These are phyloP conservation scores for Brassica cretica DNA, from an alignment of 345 rosid genomes.

Conservation along the genomic window DNA sequence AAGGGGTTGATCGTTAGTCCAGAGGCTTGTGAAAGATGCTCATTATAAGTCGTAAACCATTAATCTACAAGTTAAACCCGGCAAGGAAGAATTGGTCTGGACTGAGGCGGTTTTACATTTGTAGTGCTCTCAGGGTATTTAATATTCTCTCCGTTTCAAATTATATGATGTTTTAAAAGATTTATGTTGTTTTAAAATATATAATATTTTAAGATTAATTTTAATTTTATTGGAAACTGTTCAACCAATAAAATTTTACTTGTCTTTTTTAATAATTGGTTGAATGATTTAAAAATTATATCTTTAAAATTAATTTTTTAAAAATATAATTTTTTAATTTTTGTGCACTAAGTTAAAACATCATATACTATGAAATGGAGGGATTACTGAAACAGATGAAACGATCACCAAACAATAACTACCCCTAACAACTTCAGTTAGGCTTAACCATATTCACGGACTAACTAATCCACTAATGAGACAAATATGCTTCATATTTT, in stretches of 20 bases:
- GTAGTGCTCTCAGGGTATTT: not conserved
- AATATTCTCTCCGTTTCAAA: not conserved
- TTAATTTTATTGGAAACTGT: too few relatives aligned
- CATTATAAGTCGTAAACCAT: not conserved
- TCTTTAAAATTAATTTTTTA: too few relatives aligned
- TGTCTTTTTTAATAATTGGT: too few relatives aligned
- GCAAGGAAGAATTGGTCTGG: not conserved
- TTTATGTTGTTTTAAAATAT: too few relatives aligned
- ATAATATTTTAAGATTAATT: too few relatives aligned
- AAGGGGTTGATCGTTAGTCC: not conserved
- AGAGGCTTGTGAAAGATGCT: not conserved
- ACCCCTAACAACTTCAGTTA: constrained; percentile 1
- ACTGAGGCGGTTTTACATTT: not conserved
- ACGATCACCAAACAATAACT: constrained; percentile 8
- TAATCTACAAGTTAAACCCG: not conserved
- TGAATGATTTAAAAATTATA: too few relatives aligned
- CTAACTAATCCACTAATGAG: constrained; percentile 13
- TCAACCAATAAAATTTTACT: too few relatives aligned
- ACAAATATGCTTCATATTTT: not conserved
- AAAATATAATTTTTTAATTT: too few relatives aligned
- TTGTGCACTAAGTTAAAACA: too few relatives aligned
- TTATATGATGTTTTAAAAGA: too few relatives aligned
- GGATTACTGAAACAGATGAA: not conserved
- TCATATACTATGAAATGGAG: too few relatives aligned
- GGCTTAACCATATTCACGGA: constrained; percentile 3